Evolutionary conservation across 441 rosid species (phyloP).

Genomic region (Jatropha multifida): DNA sequence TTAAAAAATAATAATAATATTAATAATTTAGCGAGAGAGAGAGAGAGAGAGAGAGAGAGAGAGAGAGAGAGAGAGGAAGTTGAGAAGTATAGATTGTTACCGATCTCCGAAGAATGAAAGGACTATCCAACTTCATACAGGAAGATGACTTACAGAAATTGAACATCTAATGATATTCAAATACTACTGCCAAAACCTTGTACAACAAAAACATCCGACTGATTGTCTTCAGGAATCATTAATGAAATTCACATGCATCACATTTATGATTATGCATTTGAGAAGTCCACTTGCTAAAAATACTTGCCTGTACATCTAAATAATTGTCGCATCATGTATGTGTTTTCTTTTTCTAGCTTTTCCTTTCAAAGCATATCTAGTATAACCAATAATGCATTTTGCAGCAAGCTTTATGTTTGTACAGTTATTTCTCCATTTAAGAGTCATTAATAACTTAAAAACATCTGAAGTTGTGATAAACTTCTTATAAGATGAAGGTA

Average conservation of each 20-base stretch:
- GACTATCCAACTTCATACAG: neutral
- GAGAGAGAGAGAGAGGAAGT: neutral
- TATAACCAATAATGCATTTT: neutral
- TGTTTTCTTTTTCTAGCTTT: neutral
- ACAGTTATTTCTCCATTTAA: neutral
- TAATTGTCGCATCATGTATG: neutral
- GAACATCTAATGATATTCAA: neutral
- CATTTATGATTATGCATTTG: neutral
- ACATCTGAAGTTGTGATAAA: neutral
- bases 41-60: neutral
- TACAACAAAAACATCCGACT: neutral
- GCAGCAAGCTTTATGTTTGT: neutral
- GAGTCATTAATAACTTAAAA: neutral
- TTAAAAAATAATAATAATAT: neutral
- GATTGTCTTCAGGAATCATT: neutral
- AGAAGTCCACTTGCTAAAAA: neutral
- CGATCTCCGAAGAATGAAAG: neutral
- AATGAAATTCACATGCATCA: slow-evolving; percentile 1
- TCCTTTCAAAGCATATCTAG: neutral
- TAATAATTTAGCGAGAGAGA: too few species aligned
- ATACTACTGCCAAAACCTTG: neutral
- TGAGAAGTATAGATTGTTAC: neutral
- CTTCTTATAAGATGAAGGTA: neutral
- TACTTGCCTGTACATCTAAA: neutral
- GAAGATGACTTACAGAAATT: neutral